Conservation (phyloP, 495 filamentous ascomycete genomes). For the Penicillium paxilli region DNA sequence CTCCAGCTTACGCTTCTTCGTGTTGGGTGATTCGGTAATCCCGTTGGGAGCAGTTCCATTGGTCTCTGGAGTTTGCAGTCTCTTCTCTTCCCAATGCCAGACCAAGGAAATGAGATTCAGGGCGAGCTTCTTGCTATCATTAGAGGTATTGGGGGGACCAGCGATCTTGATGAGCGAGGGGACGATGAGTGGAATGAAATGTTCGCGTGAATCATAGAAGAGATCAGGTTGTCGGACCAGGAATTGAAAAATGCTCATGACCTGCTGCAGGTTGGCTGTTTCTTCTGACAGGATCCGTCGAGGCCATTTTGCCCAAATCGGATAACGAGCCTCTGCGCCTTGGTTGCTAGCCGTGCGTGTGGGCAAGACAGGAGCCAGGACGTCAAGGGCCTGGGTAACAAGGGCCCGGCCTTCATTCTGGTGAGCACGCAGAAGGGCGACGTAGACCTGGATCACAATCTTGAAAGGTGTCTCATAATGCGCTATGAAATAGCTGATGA, state of each 20-base stretch:
- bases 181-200: slow-evolving; percentile 86
- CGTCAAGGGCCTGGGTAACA: slow-evolving; percentile 90
- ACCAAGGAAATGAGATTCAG: slow-evolving; percentile 87
- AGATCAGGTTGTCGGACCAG: slow-evolving; percentile 87
- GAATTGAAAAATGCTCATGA: slow-evolving; percentile 97
- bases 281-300: slow-evolving; percentile 91
- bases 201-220: slow-evolving; percentile 93
- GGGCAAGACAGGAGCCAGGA: slow-evolving; percentile 91
- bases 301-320: slow-evolving; percentile 87
- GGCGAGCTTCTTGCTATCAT: slow-evolving; percentile 89
- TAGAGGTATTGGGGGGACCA: slow-evolving; percentile 77
- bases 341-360: slow-evolving; percentile 53
- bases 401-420: slow-evolving; percentile 92
- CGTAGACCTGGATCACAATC: slow-evolving; percentile 92
- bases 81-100: slow-evolving; percentile 87
- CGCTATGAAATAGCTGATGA: slow-evolving; percentile 96
- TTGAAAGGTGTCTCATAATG: slow-evolving; percentile 96
- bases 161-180: slow-evolving; percentile 87
- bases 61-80: slow-evolving; percentile 56
- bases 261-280: slow-evolving; percentile 92
- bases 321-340: slow-evolving; percentile 56
- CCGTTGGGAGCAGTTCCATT: slow-evolving; percentile 37
- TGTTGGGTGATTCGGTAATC: slow-evolving; percentile 66
- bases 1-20: slow-evolving; percentile 77
- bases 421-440: slow-evolving; percentile 84